These are phyloP conservation scores for Streptanthus diversifolius DNA, from an alignment of 345 rosid species.

Conservation along the genomic window DNA sequence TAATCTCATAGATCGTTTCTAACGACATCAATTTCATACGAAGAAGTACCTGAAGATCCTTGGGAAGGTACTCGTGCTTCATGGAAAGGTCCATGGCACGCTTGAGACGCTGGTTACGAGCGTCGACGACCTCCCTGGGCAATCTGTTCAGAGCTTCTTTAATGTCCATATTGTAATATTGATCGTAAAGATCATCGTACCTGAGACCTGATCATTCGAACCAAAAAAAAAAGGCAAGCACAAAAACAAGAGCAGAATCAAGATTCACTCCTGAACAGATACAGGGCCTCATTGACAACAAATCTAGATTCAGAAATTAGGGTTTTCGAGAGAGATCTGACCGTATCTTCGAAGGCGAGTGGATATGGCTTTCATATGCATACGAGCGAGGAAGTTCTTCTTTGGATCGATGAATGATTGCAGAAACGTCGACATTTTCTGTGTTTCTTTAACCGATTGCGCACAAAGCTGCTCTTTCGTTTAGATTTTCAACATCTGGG, in stretches of 20 bases:
- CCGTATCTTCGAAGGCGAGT: conserved; percentile 37
- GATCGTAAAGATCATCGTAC: conserved; percentile 91
- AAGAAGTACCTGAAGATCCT: conserved; percentile 65
- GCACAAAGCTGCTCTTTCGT: background rate
- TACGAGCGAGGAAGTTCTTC: conserved; percentile 38
- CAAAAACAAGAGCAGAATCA: background rate
- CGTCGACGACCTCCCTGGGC: conserved; percentile 85
- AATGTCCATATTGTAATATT: conserved; percentile 70
- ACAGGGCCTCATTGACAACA: background rate
- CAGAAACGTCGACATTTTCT: conserved; percentile 26
- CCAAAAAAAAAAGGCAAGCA: background rate
- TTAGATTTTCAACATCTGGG: background rate
- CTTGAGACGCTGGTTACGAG: conserved; percentile 94
- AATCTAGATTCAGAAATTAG: conserved; percentile 25
- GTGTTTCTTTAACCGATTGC: background rate
- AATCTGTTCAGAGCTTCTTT: conserved; percentile 86
- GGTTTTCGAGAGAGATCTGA: conserved; percentile 29
- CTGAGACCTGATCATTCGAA: conserved; percentile 57
- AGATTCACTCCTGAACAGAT: background rate
- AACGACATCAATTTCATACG: background rate
- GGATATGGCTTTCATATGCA: conserved; percentile 30
- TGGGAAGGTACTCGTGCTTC: conserved; percentile 90
- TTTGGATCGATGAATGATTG: conserved; percentile 35
- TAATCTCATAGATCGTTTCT: background rate
- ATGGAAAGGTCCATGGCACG: conserved; percentile 98